phyloP scores from a whole-genome alignment of 768 basidiomycete species.

The Russula foetens region DNA sequence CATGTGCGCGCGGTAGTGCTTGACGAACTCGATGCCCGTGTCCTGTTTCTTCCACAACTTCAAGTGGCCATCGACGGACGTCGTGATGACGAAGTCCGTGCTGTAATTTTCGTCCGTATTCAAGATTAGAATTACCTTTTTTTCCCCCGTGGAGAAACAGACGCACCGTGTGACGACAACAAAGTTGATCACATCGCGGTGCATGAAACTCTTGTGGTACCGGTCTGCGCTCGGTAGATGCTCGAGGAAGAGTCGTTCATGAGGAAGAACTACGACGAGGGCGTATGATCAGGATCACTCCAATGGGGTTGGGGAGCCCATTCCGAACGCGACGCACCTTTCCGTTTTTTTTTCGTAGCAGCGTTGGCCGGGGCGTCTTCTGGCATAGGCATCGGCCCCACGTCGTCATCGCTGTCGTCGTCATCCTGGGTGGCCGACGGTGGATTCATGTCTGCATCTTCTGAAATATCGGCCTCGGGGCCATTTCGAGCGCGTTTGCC shows the following conservation, averaged over 20 bases:
- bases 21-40: constrained; percentile 92
- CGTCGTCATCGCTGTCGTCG: constrained; percentile 61
- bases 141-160: neutral
- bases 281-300: neutral
- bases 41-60: constrained; percentile 99
- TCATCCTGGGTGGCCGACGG: constrained; percentile 36
- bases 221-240: constrained; percentile 89
- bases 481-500: constrained; percentile 54
- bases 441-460: constrained; percentile 24
- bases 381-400: constrained; percentile 86
- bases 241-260: constrained; percentile 88
- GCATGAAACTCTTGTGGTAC: constrained; percentile 98
- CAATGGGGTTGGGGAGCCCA: too few species aligned
- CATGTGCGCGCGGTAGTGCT: constrained; percentile 92
- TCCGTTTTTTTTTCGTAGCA: constrained; percentile 67
- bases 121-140: too few species aligned
- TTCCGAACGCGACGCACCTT: constrained; percentile 45
- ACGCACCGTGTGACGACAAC: constrained; percentile 80
- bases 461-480: constrained; percentile 20
- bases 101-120: constrained; percentile 33
- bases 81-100: constrained; percentile 90
- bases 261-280: constrained; percentile 63
- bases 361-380: constrained; percentile 33
- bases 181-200: constrained; percentile 86
- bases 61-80: constrained; percentile 89